Conservation (phyloP, 1,139 yeast species). For the Hemisphaericaspora subhashii region DNA sequence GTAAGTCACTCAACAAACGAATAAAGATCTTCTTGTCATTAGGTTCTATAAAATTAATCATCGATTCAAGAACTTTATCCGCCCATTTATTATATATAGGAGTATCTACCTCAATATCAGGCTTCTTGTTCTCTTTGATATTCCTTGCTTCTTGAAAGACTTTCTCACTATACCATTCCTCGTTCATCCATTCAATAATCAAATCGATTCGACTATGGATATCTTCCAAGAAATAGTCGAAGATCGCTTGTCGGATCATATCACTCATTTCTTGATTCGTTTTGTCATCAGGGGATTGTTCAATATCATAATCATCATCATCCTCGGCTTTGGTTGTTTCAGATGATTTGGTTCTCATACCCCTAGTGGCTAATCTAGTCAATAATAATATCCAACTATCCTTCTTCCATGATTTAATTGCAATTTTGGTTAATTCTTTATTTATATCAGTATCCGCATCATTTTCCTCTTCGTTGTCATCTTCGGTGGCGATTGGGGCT, state of each 20-base stretch:
- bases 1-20: constrained; percentile 82
- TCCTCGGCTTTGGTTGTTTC: constrained; percentile 18
- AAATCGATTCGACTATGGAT: constrained; percentile 72
- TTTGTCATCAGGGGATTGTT: constrained; percentile 19
- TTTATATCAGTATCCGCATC: constrained; percentile 31
- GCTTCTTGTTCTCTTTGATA: constrained; percentile 15
- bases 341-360: constrained; percentile 44
- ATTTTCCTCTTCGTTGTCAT: constrained; percentile 20
- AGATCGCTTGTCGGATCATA: constrained; percentile 66
- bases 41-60: constrained; percentile 81
- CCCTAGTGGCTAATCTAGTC: constrained; percentile 79
- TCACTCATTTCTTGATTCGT: constrained; percentile 49
- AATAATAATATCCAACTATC: constrained; percentile 79
- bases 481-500: constrained; percentile 11
- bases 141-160: constrained; percentile 34
- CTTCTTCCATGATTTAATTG: constrained; percentile 62
- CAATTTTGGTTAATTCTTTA: constrained; percentile 50
- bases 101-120: constrained; percentile 22
- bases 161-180: constrained; percentile 86
- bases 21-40: constrained; percentile 78
- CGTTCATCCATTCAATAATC: constrained; percentile 92
- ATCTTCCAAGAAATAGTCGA: constrained; percentile 71
- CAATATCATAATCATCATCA: constrained; percentile 23
- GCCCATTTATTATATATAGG: constrained; percentile 70
- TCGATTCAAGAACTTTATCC: constrained; percentile 67